Percentiles rank a stretch among this genome's conserved stretches.
phyloP scores from a whole-genome alignment of 345 rosid species.

The Citrus medica region DNA sequence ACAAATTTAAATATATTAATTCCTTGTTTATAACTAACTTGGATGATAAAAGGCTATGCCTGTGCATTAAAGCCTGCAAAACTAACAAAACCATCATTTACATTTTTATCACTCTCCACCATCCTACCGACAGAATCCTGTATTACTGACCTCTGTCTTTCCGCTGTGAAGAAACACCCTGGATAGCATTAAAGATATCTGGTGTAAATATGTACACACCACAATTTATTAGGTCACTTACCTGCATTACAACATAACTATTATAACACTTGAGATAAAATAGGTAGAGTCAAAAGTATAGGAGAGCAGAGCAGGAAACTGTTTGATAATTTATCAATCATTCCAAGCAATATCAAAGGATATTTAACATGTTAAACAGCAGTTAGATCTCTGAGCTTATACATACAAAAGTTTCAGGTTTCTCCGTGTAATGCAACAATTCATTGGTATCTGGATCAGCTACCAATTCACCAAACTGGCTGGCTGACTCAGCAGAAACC shows the following conservation, averaged over 20 bases:
- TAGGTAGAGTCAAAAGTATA: not conserved
- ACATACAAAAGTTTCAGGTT: conserved; percentile 96
- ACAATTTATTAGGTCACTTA: conserved; percentile 84
- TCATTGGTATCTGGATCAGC: conserved; percentile 91
- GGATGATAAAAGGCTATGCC: not conserved
- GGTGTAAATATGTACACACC: conserved; percentile 87
- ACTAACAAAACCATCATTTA: not conserved
- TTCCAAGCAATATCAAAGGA: not conserved
- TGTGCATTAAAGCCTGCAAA: not conserved
- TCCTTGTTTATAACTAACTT: not conserved
- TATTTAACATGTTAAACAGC: not conserved
- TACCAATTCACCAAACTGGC: conserved; percentile 88
- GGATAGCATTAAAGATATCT: conserved; percentile 68
- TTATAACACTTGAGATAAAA: not conserved
- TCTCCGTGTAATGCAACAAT: conserved; percentile 90
- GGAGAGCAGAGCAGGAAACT: not conserved
- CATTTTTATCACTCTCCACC: not conserved
- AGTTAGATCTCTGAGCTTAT: conserved; percentile 10
- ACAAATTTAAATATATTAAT: not conserved
- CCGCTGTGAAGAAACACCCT: conserved; percentile 60
- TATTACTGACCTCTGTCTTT: conserved; percentile 66
- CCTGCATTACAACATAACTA: conserved; percentile 44
- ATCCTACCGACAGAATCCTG: not conserved
- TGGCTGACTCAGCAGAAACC: conserved; percentile 95
- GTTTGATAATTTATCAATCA: not conserved